Evolutionary conservation across 495 filamentous ascomycete genomes (phyloP).

Genomic region (Echria macrotheca): DNA sequence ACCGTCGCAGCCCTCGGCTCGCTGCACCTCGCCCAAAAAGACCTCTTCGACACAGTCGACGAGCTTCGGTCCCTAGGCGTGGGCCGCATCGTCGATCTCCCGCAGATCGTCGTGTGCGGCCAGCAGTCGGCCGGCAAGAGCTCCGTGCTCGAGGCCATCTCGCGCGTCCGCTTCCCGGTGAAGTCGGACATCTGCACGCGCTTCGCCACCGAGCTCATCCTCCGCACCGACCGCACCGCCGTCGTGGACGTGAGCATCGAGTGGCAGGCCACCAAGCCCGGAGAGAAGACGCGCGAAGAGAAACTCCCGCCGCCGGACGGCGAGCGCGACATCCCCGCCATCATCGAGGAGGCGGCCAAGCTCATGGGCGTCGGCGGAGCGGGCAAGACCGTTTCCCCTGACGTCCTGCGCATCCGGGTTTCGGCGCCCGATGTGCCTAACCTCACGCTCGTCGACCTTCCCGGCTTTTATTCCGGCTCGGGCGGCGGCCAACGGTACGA

Average conservation of each 20-base stretch:
- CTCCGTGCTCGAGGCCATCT: conserved; percentile 65
- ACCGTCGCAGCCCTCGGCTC: background rate
- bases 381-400: conserved; percentile 45
- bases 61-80: background rate
- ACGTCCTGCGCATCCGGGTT: conserved; percentile 61
- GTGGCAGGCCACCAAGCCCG: background rate
- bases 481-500: conserved; percentile 37
- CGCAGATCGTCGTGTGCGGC: conserved; percentile 11
- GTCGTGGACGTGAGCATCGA: conserved; percentile 33
- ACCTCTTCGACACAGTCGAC: conserved; percentile 1
- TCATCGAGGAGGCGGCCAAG: conserved; percentile 39
- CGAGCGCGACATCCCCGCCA: conserved; percentile 26
- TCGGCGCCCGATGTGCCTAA: conserved; percentile 53
- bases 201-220: conserved; percentile 52
- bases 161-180: conserved; percentile 53
- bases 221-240: conserved; percentile 34
- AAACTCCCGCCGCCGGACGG: background rate
- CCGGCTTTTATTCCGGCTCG: conserved; percentile 50
- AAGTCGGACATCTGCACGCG: conserved; percentile 48
- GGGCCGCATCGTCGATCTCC: background rate
- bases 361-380: conserved; percentile 31
- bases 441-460: conserved; percentile 63
- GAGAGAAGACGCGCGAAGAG: background rate
- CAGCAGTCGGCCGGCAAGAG: conserved; percentile 57
- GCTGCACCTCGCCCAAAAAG: conserved; percentile 1